Base-by-base conservation (phyloP, 2,329 filamentous ascomycete species). In the Drechslerella stenobrocha region DNA sequence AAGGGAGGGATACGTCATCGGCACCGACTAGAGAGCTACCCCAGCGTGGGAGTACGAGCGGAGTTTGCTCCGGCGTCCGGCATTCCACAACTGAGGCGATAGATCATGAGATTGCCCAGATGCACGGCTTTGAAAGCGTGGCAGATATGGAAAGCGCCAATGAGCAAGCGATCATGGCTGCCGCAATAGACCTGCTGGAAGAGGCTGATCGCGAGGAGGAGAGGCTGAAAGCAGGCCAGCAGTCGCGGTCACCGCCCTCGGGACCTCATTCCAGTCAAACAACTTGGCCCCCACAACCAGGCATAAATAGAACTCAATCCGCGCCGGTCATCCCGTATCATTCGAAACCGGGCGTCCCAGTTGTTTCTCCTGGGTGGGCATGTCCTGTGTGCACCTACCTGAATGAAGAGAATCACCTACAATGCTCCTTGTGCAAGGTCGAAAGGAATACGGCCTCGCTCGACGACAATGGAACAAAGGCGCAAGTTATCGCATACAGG, bases 101-200 rank as follows among this genome's bases (percentile, higher is more conserved):
- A 46, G 82, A 88, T 34, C 80, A 79, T 13, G 82, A 88, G 52
- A 79, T 78, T 63, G 87, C 86, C 34, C 84, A 84, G 3, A 80
- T 80, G 59, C 87, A 87, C 70, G 89, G 90, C 0, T 92, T 95
- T 78, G 83, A 82, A 66, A 96, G 90, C 0, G 83, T 88, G 73
- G 90, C 89, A 0, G 89, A 95, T 71, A 88, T 95, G 75, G 90
- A 96, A 57, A 87, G 90, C 72, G 91, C 90, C 2, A 95, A 96
- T 72, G 89, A 96, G 58, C 81, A 83, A 22, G 91, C 91, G 3
- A 95, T 96, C 67, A 85, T 90, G 53, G 85, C 91, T 73, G 90
- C 90, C 0, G 79, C 95, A 28, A 90, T 89, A 79, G 91, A 96
- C 73, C 79, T 96, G 15, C 87, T 93, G 23, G 87, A 95, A 74